Percentiles rank a stretch among this genome's conserved stretches.
These are phyloP conservation scores for Solanum stenotomum DNA, from an alignment of 257 asterid genomes.

Conservation along the genomic window DNA sequence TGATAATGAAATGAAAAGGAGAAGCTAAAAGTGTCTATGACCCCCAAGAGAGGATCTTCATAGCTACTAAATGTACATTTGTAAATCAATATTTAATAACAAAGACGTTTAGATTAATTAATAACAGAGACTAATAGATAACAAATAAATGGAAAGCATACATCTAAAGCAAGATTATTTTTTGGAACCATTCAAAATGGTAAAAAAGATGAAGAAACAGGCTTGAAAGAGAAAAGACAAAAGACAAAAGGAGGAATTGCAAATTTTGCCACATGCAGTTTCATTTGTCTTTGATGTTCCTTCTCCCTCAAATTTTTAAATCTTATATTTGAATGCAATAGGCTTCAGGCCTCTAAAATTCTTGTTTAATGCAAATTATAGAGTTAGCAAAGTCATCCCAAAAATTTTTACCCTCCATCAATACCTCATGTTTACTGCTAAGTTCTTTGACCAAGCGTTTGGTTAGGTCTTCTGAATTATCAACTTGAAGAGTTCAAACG, in stretches of 20 bases:
- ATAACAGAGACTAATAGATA: too few relatives aligned
- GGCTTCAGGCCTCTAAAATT: neutral
- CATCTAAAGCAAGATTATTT: slow-evolving; percentile 51
- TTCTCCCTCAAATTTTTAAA: neutral
- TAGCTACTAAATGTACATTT: too few relatives aligned
- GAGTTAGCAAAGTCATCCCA: neutral
- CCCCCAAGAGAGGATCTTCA: too few relatives aligned
- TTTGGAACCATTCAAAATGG: too few relatives aligned
- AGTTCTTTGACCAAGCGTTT: too few relatives aligned
- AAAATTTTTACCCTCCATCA: neutral
- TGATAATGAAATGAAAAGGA: too few relatives aligned
- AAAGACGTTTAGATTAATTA: too few relatives aligned
- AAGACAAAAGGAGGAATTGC: neutral
- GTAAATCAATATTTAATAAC: too few relatives aligned
- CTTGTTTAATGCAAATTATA: neutral
- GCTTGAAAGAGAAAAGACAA: neutral
- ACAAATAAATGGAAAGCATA: slow-evolving; percentile 14
- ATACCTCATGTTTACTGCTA: too few relatives aligned
- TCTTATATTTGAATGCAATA: neutral
- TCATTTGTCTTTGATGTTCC: neutral
- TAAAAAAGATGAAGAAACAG: neutral
- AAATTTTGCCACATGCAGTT: neutral
- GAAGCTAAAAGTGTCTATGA: too few relatives aligned
- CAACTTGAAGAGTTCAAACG: too few relatives aligned
- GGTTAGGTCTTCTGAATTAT: too few relatives aligned